Evolutionary conservation across 371 early-diverging fungal genomes (phyloP).

Genomic region (Enterospora canceri): DNA sequence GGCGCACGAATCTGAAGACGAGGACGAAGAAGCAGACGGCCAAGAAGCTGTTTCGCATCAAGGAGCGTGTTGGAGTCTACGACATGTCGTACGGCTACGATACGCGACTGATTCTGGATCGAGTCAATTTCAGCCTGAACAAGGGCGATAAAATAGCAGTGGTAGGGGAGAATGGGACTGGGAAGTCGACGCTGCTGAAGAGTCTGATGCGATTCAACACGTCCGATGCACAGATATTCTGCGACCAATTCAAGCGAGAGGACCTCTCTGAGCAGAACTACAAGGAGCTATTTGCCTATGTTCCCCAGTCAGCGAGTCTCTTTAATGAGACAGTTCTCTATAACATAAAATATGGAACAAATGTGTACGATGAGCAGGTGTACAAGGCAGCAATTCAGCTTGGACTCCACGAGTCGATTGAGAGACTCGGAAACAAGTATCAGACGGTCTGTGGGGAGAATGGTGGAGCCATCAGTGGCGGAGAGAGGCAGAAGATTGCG

Average conservation of each 20-base stretch:
- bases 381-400: conserved; percentile 26
- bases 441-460: conserved; percentile 67
- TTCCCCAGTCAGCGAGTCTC: conserved; percentile 44
- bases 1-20: neutral
- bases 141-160: conserved; percentile 61
- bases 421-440: conserved; percentile 61
- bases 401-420: conserved; percentile 30
- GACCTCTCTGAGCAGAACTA: conserved; percentile 61
- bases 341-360: conserved; percentile 43
- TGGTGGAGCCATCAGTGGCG: conserved; percentile 65
- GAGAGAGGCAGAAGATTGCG: conserved; percentile 64
- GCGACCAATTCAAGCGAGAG: conserved; percentile 73
- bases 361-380: conserved; percentile 18
- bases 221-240: conserved; percentile 63
- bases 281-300: conserved; percentile 30
- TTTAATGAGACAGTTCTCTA: conserved; percentile 48
- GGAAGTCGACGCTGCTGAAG: conserved; percentile 53
- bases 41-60: neutral
- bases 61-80: conserved; percentile 9
- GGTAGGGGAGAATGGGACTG: conserved; percentile 59
- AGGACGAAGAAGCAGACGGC: neutral
- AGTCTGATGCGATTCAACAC: conserved; percentile 63
- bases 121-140: conserved; percentile 41
- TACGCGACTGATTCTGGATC: conserved; percentile 22
- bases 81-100: conserved; percentile 6